Evolutionary conservation across 2,329 filamentous ascomycete species (phyloP), one percentile per base, ranked within the genome.

Genomic region (Fusarium sp.): DNA sequence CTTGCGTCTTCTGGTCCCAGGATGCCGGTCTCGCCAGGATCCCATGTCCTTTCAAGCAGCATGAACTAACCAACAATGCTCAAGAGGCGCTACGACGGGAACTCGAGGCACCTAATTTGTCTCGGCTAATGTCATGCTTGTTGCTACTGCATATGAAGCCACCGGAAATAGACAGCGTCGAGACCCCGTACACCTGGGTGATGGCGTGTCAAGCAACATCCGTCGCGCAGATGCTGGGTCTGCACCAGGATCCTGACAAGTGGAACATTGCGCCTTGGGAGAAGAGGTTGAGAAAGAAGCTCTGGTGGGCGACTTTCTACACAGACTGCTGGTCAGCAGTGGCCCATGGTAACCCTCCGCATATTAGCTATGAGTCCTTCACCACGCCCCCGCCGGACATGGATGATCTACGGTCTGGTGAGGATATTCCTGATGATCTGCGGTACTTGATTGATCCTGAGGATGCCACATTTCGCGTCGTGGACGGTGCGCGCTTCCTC

Each of bases 321-420:
- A 77, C 79, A 1, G 84, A 85, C 58, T 79, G 79, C 29, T 85
- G 84, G 84, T 81, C 83, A 3, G 78, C 82, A 3, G 77, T 84
- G 29, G 82, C 80, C 40, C 83, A 85, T 60, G 84, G 84, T 1
- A 84, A 84, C 49, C 82, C 83, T 6, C 82, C 83, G 3, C 83
- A 84, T 65, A 81, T 85, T 27, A 77, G 78, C 49, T 65, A 68
- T 5, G 76, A 75, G 5, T 82, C 83, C 0, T 85, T 82, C 56
- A 81, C 79, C 48, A 85, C 83, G 1, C 61, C 75, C 1, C 70
- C 77, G 4, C 77, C 80, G 9, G 74, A 77, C 8, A 78, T 84
- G 70, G 82, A 84, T 3, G 83, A 85, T 64, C 55, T 84, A 11
- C 71, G 78, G 10, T 80, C 76, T 20, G 83, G 84, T 32, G 83